These are phyloP conservation scores for Penicillium sp. DNA, from an alignment of 2,329 filamentous ascomycete species.

Conservation along the genomic window DNA sequence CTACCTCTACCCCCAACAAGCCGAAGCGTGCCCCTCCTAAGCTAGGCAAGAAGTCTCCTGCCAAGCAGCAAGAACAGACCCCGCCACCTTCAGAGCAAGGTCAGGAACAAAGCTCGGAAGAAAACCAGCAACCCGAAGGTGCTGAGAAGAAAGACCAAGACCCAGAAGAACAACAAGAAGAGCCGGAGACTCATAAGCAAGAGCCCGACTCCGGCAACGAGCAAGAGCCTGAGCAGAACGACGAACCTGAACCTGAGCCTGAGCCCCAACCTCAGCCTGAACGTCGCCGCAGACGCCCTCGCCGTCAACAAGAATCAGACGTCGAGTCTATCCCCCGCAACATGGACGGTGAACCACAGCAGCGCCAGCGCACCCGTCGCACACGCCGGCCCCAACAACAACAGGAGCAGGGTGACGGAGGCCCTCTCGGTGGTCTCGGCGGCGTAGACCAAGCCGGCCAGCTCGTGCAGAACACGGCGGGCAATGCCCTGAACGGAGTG, in stretches of 20 bases:
- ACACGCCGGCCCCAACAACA: slow-evolving; percentile 51
- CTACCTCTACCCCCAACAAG: slow-evolving; percentile 22
- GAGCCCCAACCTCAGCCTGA: slow-evolving; percentile 40
- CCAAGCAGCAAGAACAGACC: slow-evolving; percentile 26
- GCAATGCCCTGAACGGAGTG: slow-evolving; percentile 47
- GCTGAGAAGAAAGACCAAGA: slow-evolving; percentile 22
- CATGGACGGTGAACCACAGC: slow-evolving; percentile 48
- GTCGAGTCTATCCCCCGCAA: slow-evolving; percentile 56
- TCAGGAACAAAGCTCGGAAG: slow-evolving; percentile 14
- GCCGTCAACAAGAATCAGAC: slow-evolving; percentile 41
- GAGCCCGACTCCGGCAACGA: slow-evolving; percentile 27
- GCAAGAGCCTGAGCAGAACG: too few relatives aligned
- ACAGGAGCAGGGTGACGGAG: slow-evolving; percentile 43
- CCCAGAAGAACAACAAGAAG: slow-evolving; percentile 45
- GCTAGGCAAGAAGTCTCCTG: slow-evolving; percentile 29
- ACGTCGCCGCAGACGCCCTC: slow-evolving; percentile 25
- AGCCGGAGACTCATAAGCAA: slow-evolving; percentile 29
- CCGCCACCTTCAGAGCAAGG: slow-evolving; percentile 24
- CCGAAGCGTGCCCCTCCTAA: slow-evolving; percentile 30
- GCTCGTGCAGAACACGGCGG: slow-evolving; percentile 50
- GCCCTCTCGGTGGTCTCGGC: slow-evolving; percentile 48
- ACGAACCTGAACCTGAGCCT: slow-evolving; percentile 31
- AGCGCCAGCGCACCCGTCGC: slow-evolving; percentile 55
- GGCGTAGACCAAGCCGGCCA: slow-evolving; percentile 58
- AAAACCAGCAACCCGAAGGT: slow-evolving; percentile 4